Evolutionary conservation across 164 flowering plant genomes (phyloP).

Genomic region (Umbellularia californica): DNA sequence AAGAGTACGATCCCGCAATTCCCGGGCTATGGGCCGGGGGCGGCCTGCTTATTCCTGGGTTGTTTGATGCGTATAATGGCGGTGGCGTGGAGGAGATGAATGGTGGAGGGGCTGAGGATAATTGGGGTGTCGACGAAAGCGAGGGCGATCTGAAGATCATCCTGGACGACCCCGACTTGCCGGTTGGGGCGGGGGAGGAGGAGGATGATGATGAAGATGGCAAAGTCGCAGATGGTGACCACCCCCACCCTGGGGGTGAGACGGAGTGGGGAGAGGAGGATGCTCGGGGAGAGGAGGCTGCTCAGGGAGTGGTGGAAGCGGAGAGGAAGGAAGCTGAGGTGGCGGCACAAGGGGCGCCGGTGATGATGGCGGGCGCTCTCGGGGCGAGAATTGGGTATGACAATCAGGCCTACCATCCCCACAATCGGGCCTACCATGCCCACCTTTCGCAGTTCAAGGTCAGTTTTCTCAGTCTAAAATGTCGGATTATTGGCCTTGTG

Average conservation of each 20-base stretch:
- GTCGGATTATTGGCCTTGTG: slow-evolving; percentile 6
- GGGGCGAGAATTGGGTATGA: slow-evolving; percentile 63
- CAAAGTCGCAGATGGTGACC: slow-evolving; percentile 51
- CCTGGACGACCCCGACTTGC: slow-evolving; percentile 52
- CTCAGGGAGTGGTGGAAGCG: slow-evolving; percentile 50
- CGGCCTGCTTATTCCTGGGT: slow-evolving; percentile 9
- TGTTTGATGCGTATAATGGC: not conserved
- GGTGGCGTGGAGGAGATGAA: not conserved
- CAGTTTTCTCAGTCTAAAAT: slow-evolving; percentile 29
- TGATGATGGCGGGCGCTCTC: slow-evolving; percentile 15
- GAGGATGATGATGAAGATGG: slow-evolving; percentile 62
- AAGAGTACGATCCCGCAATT: slow-evolving; percentile 34
- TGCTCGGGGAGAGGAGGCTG: slow-evolving; percentile 46
- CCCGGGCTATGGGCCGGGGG: slow-evolving; percentile 47
- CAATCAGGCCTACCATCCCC: slow-evolving; percentile 69
- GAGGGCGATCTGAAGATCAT: slow-evolving; percentile 96
- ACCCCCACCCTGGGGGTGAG: slow-evolving; percentile 43
- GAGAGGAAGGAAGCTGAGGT: slow-evolving; percentile 55
- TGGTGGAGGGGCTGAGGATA: slow-evolving; percentile 42
- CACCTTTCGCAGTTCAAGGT: slow-evolving; percentile 99
- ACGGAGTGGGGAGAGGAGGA: slow-evolving; percentile 73
- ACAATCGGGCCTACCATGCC: slow-evolving; percentile 65
- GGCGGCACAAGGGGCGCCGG: slow-evolving; percentile 28
- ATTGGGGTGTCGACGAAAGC: slow-evolving; percentile 83
- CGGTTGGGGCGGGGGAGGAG: slow-evolving; percentile 26